Base-by-base conservation (phyloP, 2,329 filamentous ascomycete species). In the Alternaria arborescens region DNA sequence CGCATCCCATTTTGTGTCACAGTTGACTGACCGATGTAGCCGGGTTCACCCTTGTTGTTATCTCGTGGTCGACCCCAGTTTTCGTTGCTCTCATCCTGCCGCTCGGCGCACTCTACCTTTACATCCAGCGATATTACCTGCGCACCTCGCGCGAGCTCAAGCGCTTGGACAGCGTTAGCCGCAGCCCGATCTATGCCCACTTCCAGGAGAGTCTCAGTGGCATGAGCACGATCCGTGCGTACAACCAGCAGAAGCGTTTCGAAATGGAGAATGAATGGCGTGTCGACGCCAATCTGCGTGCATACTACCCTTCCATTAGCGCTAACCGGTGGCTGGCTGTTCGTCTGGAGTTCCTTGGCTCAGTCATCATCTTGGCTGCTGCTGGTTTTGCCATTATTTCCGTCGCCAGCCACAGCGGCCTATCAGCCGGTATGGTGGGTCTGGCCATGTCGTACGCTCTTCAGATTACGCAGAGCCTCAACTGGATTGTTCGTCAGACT, bases 401-500 rank as follows among this genome's bases (percentile, higher is more conserved):
- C 5, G 92, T 98, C 52, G 85, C 90, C 26, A 88, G 82, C 67
- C 86, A 89, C 58, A 89, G 84, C 71, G 79, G 78, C 0, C 79
- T 96, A 40, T 87, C 85, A 22, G 82, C 89, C 8, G 95, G 95
- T 60, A 83, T 89, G 80, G 94, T 98, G 53, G 96, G 96, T 83
- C 84, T 99, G 73, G 89, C 92, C 66, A 97, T 99, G 93, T 97
- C 94, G 47, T 97, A 98, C 80, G 95, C 94, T 40, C 86, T 99
- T 65, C 93, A 97, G 82, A 98, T 99, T 75, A 99, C 95, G 1
- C 92, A 94, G 69, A 97, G 94, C 36, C 86, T 99, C 73, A 99
- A 98, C 83, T 99, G 95, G 95, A 97, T 99, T 74, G 95, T 99
- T 52, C 89, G 96, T 60, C 95, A 99, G 81, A 97, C 94, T 0